phyloP scores from a whole-genome alignment of 1,284 basidiomycete genomes.

The Ustilago shanxiensis region DNA sequence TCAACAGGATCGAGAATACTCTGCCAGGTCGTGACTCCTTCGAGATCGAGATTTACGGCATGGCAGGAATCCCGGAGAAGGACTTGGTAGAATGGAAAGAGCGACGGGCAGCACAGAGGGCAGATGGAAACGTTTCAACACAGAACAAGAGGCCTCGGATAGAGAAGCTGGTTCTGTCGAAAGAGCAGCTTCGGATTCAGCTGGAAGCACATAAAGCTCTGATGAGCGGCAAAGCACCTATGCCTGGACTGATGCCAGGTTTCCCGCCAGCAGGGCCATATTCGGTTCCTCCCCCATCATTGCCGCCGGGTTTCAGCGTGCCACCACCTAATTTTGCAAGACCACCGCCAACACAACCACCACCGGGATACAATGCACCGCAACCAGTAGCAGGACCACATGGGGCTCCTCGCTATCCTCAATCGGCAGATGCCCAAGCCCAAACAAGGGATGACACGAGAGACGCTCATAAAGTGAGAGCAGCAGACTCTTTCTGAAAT shows the following conservation, averaged over 20 bases:
- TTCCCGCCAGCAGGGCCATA: slow-evolving; percentile 34
- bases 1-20: slow-evolving; percentile 88
- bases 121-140: slow-evolving; percentile 71
- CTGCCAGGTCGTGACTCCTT: slow-evolving; percentile 96
- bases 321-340: slow-evolving; percentile 39
- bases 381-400: slow-evolving; percentile 12
- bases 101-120: slow-evolving; percentile 73
- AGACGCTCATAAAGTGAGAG: slow-evolving; percentile 31
- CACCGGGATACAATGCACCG: slow-evolving; percentile 30
- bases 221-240: slow-evolving; percentile 78
- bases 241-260: slow-evolving; percentile 33
- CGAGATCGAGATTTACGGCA: slow-evolving; percentile 98
- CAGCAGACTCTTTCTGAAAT: slow-evolving; percentile 50
- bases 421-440: slow-evolving; percentile 13
- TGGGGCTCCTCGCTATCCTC: slow-evolving; percentile 4
- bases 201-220: slow-evolving; percentile 90
- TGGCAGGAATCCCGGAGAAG: slow-evolving; percentile 96
- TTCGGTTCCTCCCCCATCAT: slow-evolving; percentile 39
- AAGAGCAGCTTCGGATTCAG: slow-evolving; percentile 84
- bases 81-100: slow-evolving; percentile 93
- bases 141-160: slow-evolving; percentile 82
- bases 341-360: slow-evolving; percentile 36
- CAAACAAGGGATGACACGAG: slow-evolving; percentile 19
- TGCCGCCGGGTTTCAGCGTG: slow-evolving; percentile 19
- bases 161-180: slow-evolving; percentile 79